A percentile compares a stretch with the other conserved stretches of the same genome.
Evolutionary conservation across 768 basidiomycete species (phyloP).

Genomic region (Hypholoma sublateritium): DNA sequence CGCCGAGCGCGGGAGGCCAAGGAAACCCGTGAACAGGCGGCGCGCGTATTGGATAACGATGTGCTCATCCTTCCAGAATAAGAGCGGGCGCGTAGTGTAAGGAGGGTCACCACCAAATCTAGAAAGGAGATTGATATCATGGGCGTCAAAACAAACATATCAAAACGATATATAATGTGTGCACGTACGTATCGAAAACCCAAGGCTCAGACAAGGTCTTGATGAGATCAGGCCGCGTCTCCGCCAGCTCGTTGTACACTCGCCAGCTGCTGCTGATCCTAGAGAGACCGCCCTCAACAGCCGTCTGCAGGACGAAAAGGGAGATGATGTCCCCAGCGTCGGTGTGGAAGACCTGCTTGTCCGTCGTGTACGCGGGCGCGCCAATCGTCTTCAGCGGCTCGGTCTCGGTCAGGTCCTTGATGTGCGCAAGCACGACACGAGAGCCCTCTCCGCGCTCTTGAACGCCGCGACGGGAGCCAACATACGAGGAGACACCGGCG

Average conservation of each 20-base stretch:
- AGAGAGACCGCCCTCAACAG: slow-evolving; percentile 44
- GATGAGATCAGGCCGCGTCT: slow-evolving; percentile 44
- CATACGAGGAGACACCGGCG: slow-evolving; percentile 31
- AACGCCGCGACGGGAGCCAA: slow-evolving; percentile 15
- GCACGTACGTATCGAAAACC: slow-evolving; percentile 36
- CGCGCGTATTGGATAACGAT: slow-evolving; percentile 48
- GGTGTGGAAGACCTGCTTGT: slow-evolving; percentile 51
- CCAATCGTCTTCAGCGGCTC: slow-evolving; percentile 36
- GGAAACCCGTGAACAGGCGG: slow-evolving; percentile 41
- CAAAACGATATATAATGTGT: background rate
- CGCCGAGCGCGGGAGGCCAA: slow-evolving; percentile 31
- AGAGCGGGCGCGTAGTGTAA: slow-evolving; percentile 37
- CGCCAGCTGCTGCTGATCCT: slow-evolving; percentile 42
- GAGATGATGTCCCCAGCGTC: slow-evolving; percentile 44
- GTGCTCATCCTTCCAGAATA: slow-evolving; percentile 38
- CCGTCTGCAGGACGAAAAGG: slow-evolving; percentile 38
- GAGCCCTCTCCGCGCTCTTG: slow-evolving; percentile 17
- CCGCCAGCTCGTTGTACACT: slow-evolving; percentile 50
- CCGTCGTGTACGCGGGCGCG: slow-evolving; percentile 44
- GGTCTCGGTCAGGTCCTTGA: slow-evolving; percentile 42
- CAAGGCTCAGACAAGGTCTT: slow-evolving; percentile 41
- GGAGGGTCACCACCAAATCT: slow-evolving; percentile 39
- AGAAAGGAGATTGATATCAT: background rate
- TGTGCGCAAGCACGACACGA: slow-evolving; percentile 39
- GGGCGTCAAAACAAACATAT: background rate